phyloP scores from a whole-genome alignment of 495 filamentous ascomycete species.

The Cudoniella acicularis region DNA sequence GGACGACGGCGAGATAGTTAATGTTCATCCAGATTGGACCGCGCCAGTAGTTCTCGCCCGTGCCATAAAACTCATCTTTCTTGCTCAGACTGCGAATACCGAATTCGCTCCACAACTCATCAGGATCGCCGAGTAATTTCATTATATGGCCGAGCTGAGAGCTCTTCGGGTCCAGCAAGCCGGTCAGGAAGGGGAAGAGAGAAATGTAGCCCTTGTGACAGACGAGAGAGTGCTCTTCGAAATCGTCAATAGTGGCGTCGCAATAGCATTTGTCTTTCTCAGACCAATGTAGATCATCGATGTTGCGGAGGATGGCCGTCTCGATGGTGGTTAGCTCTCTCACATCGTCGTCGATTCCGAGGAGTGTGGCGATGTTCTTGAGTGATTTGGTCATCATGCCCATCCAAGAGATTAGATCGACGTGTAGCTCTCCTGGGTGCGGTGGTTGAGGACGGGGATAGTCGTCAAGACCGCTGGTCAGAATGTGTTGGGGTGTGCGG shows the following conservation, averaged over 20 bases:
- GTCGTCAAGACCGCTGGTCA: constrained; percentile 93
- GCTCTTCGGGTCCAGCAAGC: constrained; percentile 68
- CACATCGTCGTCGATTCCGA: constrained; percentile 72
- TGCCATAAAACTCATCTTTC: constrained; percentile 77
- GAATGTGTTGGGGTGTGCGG: constrained; percentile 76
- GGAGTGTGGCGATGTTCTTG: constrained; percentile 66
- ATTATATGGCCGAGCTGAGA: constrained; percentile 68
- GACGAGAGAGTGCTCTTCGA: constrained; percentile 82
- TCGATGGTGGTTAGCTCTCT: constrained; percentile 67
- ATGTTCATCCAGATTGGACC: constrained; percentile 97
- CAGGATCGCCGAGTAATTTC: constrained; percentile 72
- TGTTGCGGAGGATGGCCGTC: constrained; percentile 77
- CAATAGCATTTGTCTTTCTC: constrained; percentile 78
- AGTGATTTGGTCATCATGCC: constrained; percentile 87
- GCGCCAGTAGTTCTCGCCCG: constrained; percentile 95
- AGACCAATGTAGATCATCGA: constrained; percentile 92
- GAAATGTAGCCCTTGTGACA: constrained; percentile 97
- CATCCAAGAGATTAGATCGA: constrained; percentile 94
- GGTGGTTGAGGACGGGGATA: constrained; percentile 93
- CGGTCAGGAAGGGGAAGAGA: constrained; percentile 86
- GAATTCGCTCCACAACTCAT: constrained; percentile 81
- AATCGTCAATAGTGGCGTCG: constrained; percentile 93
- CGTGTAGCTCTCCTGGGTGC: constrained; percentile 96
- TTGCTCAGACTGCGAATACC: constrained; percentile 87
- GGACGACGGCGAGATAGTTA: constrained; percentile 82